phyloP scores from a whole-genome alignment of 108 stramenopile species.

The Ochromonas danica region DNA sequence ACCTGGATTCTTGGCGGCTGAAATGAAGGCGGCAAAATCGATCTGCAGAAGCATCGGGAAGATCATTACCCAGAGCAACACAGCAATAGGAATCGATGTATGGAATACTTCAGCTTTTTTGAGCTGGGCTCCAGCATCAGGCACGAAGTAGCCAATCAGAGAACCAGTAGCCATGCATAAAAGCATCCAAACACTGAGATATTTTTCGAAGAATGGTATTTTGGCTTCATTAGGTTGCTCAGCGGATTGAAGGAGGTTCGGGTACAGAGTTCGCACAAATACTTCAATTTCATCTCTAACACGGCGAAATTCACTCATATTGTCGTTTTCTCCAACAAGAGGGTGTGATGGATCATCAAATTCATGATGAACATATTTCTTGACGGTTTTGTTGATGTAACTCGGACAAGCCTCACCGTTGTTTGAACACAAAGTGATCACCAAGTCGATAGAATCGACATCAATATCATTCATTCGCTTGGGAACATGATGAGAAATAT shows the following conservation, averaged over 20 bases:
- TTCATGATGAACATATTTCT: not conserved
- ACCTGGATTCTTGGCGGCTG: constrained; percentile 7
- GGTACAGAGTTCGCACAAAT: not conserved
- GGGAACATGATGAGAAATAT: not conserved
- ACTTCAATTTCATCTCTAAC: not conserved
- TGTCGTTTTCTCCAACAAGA: not conserved
- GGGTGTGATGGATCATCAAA: not conserved
- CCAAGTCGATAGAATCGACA: not conserved
- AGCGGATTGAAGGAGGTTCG: too few species aligned
- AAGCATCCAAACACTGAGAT: constrained; percentile 24
- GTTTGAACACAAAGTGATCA: not conserved
- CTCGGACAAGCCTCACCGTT: not conserved
- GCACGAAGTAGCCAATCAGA: constrained; percentile 22
- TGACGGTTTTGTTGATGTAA: not conserved
- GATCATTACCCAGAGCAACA: constrained; percentile 45
- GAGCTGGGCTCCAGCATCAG: not conserved
- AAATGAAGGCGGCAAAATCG: constrained; percentile 13
- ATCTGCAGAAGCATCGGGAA: constrained; percentile 44
- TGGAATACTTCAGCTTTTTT: not conserved
- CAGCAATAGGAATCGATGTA: constrained; percentile 34
- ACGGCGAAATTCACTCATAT: not conserved
- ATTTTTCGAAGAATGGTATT: constrained; percentile 26
- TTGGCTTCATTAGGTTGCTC: too few species aligned
- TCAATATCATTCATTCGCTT: not conserved
- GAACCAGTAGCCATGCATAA: constrained; percentile 12